phyloP scores from a whole-genome alignment of 352 stramenopile species.

The Halophytophthora polymorphica region DNA sequence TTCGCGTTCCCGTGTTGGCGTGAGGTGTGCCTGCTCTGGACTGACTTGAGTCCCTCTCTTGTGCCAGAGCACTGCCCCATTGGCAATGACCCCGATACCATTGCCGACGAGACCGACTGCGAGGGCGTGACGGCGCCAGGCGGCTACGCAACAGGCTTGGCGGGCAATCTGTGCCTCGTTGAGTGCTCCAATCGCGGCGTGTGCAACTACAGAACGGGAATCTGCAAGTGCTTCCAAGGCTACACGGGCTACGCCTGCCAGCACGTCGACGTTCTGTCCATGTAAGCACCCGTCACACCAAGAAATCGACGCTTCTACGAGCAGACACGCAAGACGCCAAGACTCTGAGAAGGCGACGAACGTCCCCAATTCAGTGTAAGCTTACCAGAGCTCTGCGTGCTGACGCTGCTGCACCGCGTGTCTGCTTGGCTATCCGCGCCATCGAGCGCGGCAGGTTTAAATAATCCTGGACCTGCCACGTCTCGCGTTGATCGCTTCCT shows the following conservation, averaged over 20 bases:
- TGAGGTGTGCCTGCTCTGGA: no score
- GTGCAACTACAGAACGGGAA: constrained; percentile 83
- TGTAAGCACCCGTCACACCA: constrained; percentile 9
- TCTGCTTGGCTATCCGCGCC: no score
- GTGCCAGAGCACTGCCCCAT: constrained; percentile 71
- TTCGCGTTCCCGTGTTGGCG: not conserved
- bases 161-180: constrained; percentile 87
- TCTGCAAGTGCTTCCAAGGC: constrained; percentile 88
- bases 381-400: no score
- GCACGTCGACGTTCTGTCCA: constrained; percentile 30
- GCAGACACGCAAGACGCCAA: not conserved
- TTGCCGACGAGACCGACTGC: constrained; percentile 76
- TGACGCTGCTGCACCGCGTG: no score
- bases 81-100: constrained; percentile 73
- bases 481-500: no score
- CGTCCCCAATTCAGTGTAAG: no score
- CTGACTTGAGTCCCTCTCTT: no score
- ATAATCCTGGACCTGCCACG: no score
- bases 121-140: constrained; percentile 36
- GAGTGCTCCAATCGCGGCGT: constrained; percentile 92
- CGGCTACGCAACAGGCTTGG: constrained; percentile 32
- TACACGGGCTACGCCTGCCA: constrained; percentile 66
- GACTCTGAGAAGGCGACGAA: not conserved
- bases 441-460: no score
- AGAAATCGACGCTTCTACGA: not conserved